Evolutionary conservation across 345 rosid genomes (phyloP), one percentile per base, ranked within the genome.

Genomic region (Eucalyptus sideroxylon): DNA sequence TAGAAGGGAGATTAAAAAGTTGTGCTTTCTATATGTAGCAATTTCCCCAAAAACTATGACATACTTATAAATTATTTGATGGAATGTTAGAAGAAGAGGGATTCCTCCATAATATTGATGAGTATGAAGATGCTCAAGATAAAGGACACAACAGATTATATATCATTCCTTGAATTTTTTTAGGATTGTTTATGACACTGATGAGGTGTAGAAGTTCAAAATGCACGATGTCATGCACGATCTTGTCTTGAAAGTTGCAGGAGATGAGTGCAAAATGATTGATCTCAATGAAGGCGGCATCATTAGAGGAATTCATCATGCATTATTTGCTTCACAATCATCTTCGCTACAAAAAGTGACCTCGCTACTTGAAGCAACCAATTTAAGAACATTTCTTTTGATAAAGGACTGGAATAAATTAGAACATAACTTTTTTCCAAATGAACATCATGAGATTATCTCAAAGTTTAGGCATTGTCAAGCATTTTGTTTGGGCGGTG

Each of bases 81-180:
- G 53, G 53, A 50, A 50, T 50, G 53, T 50, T 50, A 50, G 19
- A 50, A 50, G 19, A 16, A 16, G 53, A 50, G 53, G 53, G 8
- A 50, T 50, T 50, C 19, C 19, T 50, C 19, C 53, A 50, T 6
- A 50, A 50, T 50, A 50, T 50, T 50, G 53, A 50, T 16, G 53
- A 16, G 53, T 16, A 50, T 50, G 19, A 6, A 16, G 53, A 50
- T 50, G 8, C 19, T 16, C 53, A 50, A 50, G 19, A 50, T 50
- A 16, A 50, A 50, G 19, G 19, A 50, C 19, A 16, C 53, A 50
- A 16, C 8, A 50, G 0, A 50, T 50, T 51, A 45, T 3, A 89
- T 89, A 83, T 90, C 90, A 10, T 88, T 91, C 49, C 90, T 91
- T 3, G 72, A 65, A 31, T 8, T 15, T n/a, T n/a, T 16, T 30